Evolutionary conservation across 208 protist genomes (phyloP), one percentile per base, ranked within the genome.

Genomic region (Naegleria fowleri): DNA sequence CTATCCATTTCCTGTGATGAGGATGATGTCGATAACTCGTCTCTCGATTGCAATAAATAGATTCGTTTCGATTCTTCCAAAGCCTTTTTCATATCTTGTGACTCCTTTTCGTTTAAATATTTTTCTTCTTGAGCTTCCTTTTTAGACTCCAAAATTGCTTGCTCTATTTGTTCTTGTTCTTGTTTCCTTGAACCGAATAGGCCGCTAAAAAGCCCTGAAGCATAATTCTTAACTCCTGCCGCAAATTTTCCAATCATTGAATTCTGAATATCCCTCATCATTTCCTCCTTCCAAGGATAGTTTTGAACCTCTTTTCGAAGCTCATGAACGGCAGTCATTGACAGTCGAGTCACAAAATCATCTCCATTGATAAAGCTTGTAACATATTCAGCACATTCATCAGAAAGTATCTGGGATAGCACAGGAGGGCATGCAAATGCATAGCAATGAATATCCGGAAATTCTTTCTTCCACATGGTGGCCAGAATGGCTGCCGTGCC

Each of bases 261-360:
- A 15, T 88, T 88, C 58, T 88, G 85, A 88, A 88, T 88, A 39
- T 88, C 85, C 15, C 22, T 11, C 41, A 88, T 58, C 85, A 88
- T 88, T 88, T 88, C 85, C n/a, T 88, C 85, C 41, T 58, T 88
- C 85, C 85, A 88, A 39, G 85, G 85, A 58, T 88, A 88, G n/a
- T 52, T 48, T n/a, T 33, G 25, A 9, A 87, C 40, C 16, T 87
- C 84, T 55, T 52, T 52, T 43, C 40, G 16, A 2, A 86, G 48
- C 16, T 86, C 83, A 0, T 89, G 13, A 3, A 89, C 36, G 0
- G 86, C 48, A 38, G 48, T 67, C 41, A 89, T 89, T 52, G 43
- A 67, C 40, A 89, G 39, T 41, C 86, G 3, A 25, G 86, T 38
- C 3, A 89, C 36, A 39, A 89, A 38, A 67, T 89, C 86, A 40